Evolutionary conservation across 2,329 filamentous ascomycete species (phyloP), one percentile per base, ranked within the genome.

Genomic region (Neoscytalidium dimidiatum): DNA sequence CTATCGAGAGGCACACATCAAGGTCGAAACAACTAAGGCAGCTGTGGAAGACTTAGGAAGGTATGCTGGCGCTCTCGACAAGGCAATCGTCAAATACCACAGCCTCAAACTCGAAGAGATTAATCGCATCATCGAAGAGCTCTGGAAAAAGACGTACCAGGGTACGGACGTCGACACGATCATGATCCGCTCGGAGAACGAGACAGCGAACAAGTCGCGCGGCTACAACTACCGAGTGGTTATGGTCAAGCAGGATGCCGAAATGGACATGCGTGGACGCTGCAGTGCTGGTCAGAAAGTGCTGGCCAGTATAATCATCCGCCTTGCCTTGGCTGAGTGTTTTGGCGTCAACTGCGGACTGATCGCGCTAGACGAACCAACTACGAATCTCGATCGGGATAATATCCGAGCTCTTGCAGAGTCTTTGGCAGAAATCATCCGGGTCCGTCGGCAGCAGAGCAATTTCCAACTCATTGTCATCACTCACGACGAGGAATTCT

Each of bases 381-480:
- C 95, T 0, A 99, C 95, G 2, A 99, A 99, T 73, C 88, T 99
- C 48, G 95, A 99, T 75, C 86, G 88, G 67, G 94, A 97, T 81
- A 99, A 99, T 78, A 98, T 98, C 78, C 89, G 90, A 68, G 92
- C 92, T 66, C 85, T 99, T 48, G 95, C 95, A 8, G 85, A 90
- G 75, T 92, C 91, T 52, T 80, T 99, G 71, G 90, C 95, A 73
- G 86, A 89, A 72, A 97, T 99, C 73, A 98, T 99, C 79, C 86
- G 90, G 71, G 82, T 89, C 17, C 88, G 96, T 7, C 88, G 91
- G 75, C 87, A 90, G 67, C 95, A 99, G 83, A 86, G 88, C 64
- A 99, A 99, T 77, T 97, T 99, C 79, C 96, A 99, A 82, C 87
- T 99, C 64, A 95, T 99, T 74, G 92, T 99, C 73, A 99, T 99